Evolutionary conservation across 2,329 filamentous ascomycete genomes (phyloP), one percentile per base, ranked within the genome.

Genomic region (Venturia nashicola): DNA sequence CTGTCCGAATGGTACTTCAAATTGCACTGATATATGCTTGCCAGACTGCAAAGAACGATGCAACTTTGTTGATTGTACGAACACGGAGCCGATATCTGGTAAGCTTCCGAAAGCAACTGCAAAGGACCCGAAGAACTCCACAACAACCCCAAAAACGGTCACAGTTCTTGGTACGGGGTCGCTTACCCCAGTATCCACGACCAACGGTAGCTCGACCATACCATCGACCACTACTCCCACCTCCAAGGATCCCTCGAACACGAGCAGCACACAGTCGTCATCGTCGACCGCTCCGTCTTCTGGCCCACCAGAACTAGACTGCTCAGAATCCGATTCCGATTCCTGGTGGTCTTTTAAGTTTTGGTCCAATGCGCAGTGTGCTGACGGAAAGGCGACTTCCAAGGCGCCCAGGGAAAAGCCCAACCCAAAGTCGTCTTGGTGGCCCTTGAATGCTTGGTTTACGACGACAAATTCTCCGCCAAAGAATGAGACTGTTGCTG

Each of bases 21-120:
- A 63, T n/a, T 63, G 61, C 11, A 51, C 40, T 40, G 51, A 63
- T 44, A 57, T 63, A 14, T 63, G 61, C n/a, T n/a, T 63, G 51
- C 34, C 11, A 27, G 51, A 63, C 34, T 63, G 61, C 36, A 34
- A 16, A n/a, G 44, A 51, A 18, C 20, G 61, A n/a, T 62, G 61
- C 20, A 51, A 54, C 27, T 42, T 51, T 48, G 34, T 62, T n/a
- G 61, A 51, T 27, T 62, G 61, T 23, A 20, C 32, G 2, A 27
- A 27, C 32, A 57, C 32, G 14, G 51, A 57, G 16, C 39, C 51
- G 3, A 14, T 9, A 6, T 36, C 32, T n/a, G 51, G 4, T 18
- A 57, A 57, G 32, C 32, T 36, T 8, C 11, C 51, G 18, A 57
- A 57, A 20, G 9, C 14, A 51, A 51, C 20, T 5, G 18, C 32